Evolutionary conservation across 2,329 filamentous ascomycete species (phyloP), one percentile per base, ranked within the genome.

Genomic region (Phyllosticta ampelicida): DNA sequence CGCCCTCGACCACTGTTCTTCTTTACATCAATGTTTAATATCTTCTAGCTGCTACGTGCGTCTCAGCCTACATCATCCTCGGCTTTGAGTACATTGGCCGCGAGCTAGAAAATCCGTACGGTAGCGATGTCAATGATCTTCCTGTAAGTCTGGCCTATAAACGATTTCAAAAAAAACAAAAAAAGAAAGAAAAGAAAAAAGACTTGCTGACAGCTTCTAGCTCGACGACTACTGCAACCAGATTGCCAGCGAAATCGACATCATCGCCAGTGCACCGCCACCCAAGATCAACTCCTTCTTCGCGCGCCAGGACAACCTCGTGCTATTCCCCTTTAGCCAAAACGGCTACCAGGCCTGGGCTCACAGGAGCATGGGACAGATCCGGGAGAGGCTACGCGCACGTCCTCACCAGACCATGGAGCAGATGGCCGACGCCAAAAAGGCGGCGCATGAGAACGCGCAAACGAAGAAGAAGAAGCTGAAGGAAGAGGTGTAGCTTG

Each of bases 101-200:
- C 62, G 87, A 91, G 72, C 86, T 91, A 62, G 87, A 91, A 72
- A 89, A 91, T 66, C 87, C 87, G 8, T 91, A 91, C 70, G 87
- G 87, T 58, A 78, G 84, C 62, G 87, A 91, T 62, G 87, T 90
- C 65, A 91, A 91, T 67, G 87, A 91, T 70, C 74, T 91, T 49
- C 86, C 86, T 0, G 36, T 44, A 16, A 44, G 36, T 5, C 13
- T n/a, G 16, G 4, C 6, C 36, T 44, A 8, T n/a, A n/a, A n/a
- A n/a, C n/a, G n/a, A n/a, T n/a, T n/a, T n/a, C n/a, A n/a, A n/a
- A n/a, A n/a, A n/a, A n/a, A n/a, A n/a, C n/a, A n/a, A n/a, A n/a
- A n/a, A n/a, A n/a, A n/a, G 1, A 16, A 3, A 3, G 10, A 36
- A 4, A 1, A 10, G 2, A 5, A 10, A 2, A 44, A 44, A 44